Base-by-base conservation (phyloP, 805 yeast genomes). In the Pichia ethanolica region DNA sequence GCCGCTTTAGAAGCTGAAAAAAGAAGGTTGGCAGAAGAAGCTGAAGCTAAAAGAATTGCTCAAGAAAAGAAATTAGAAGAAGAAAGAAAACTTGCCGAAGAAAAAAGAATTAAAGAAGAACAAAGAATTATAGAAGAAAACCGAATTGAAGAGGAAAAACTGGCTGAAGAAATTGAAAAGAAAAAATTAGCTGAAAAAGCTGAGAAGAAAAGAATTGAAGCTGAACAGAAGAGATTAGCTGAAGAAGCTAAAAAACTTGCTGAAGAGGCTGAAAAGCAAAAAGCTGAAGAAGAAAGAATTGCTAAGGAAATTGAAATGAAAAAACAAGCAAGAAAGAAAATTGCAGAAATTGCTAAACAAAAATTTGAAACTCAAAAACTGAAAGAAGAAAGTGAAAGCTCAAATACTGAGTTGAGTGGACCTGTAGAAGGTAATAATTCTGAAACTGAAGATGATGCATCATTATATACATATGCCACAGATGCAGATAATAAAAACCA, bases 381-480 rank as follows among this genome's bases (percentile, higher is more conserved):
- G 12, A 14, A 20, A 8, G 35, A 30, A 14, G 41, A 20, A n/a
- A 13, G 4, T 38, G 13, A 12, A 37, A 37, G 39, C 5, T 37
- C 14, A 10, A 37, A n/a, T 7, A n/a, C 39, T 20, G 20, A 20
- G 20, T 20, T 20, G 20, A 3, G 3, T 4, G 48, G 10, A 30
- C 42, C 20, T 4, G 44, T n/a, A 8, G 42, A 41, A 6, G 49
- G 46, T 9, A 53, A 49, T 9, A 54, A 53, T 8, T 46, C 45
- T 12, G 51, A 49, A 10, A 51, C 41, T 4, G 46, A 43, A 11
- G 50, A 51, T 26, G 61, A 57, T 39, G 55, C 51, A 13, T 55
- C 65, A 8, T 56, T 60, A 14, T 66, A 66, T 51, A 66, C 68
- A 3, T 66, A 64, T 48, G 62, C 61, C 35, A 60, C 70, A 1